A percentile compares a stretch with the other conserved stretches of the same genome.
These are phyloP conservation scores for Chrysosporium queenslandicum DNA, from an alignment of 2,329 filamentous ascomycete genomes.

Conservation along the genomic window DNA sequence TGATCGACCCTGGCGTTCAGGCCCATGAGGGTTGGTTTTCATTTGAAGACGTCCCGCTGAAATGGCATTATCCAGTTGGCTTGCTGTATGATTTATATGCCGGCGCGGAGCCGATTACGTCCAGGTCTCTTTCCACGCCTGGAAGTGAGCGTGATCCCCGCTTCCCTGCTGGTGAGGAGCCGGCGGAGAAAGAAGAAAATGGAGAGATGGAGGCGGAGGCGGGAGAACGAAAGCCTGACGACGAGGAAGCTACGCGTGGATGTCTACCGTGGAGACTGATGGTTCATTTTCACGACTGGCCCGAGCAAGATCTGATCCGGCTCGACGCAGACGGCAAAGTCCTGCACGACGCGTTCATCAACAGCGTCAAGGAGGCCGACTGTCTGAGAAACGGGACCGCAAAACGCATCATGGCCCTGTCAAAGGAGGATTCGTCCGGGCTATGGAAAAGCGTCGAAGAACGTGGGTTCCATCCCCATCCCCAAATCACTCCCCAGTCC, in stretches of 20 bases:
- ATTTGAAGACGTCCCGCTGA: conserved; percentile 57
- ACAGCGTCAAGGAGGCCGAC: conserved; percentile 69
- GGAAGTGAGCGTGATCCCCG: background rate
- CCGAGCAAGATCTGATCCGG: conserved; percentile 48
- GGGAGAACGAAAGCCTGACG: conserved; percentile 1
- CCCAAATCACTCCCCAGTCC: conserved; percentile 68
- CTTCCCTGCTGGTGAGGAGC: background rate
- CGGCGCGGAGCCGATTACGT: conserved; percentile 40
- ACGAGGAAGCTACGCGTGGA: conserved; percentile 12
- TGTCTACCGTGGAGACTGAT: conserved; percentile 53
- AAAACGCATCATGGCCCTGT: conserved; percentile 80
- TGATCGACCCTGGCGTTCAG: conserved; percentile 49
- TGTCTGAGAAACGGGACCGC: conserved; percentile 80
- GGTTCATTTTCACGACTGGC: conserved; percentile 52
- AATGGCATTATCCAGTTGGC: conserved; percentile 62
- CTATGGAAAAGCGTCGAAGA: conserved; percentile 73
- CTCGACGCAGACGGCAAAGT: conserved; percentile 47
- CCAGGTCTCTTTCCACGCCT: conserved; percentile 20
- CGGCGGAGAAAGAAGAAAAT: background rate
- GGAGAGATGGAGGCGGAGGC: background rate
- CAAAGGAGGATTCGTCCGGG: conserved; percentile 69
- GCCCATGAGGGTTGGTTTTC: conserved; percentile 53
- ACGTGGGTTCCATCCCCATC: conserved; percentile 61
- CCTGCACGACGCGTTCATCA: conserved; percentile 57
- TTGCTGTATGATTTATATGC: conserved; percentile 61